Percentiles rank a stretch among this genome's conserved stretches.
Conservation (phyloP, 148 eudicot species). For the Dysphania ambrosioides region DNA sequence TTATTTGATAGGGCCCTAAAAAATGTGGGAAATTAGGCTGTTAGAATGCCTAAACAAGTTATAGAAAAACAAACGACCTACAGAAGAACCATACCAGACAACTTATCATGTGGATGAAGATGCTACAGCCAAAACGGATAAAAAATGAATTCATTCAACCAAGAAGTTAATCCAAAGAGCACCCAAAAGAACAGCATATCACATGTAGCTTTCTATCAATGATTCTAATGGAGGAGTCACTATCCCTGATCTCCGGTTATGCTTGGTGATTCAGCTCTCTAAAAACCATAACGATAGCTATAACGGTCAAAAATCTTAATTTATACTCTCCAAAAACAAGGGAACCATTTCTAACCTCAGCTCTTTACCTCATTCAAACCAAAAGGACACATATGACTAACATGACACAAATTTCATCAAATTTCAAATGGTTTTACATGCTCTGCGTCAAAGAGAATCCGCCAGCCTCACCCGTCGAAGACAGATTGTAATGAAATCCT, state of each 20-base stretch:
- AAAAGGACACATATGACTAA: not conserved
- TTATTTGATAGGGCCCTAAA: too few species aligned
- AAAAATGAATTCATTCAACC: not conserved
- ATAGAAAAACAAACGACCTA: too few species aligned
- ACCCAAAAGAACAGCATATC: not conserved
- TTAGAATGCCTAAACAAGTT: too few species aligned
- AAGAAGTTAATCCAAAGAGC: not conserved
- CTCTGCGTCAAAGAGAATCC: not conserved
- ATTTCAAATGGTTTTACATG: not conserved
- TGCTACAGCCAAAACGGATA: not conserved
- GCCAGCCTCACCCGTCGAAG: conserved; percentile 61
- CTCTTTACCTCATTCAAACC: not conserved
- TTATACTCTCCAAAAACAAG: not conserved
- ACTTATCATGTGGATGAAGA: not conserved
- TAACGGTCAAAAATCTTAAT: not conserved
- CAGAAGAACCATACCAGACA: conserved; percentile 1
- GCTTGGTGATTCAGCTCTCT: not conserved
- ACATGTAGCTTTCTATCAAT: not conserved
- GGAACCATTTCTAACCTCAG: not conserved
- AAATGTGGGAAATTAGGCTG: too few species aligned
- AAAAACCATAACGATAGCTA: not conserved
- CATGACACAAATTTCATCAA: not conserved
- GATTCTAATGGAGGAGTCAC: not conserved
- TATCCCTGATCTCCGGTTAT: not conserved
- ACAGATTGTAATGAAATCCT: conserved; percentile 79